phyloP scores from a whole-genome alignment of 1,284 basidiomycete genomes.

The Exobasidium cylindrosporum region DNA sequence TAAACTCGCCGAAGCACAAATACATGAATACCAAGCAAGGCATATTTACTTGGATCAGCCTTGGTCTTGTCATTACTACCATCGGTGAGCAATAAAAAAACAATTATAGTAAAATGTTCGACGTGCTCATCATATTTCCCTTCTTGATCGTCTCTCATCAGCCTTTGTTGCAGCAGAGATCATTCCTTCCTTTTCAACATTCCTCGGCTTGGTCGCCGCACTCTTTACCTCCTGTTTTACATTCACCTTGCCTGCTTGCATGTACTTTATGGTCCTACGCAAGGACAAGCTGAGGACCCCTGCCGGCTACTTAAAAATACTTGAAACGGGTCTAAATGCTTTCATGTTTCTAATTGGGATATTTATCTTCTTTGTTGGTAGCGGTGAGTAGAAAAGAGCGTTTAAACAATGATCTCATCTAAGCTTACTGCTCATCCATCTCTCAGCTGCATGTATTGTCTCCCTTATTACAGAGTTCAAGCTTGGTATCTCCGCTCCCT shows the following conservation, averaged over 20 bases:
- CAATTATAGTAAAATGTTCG: too few relatives aligned
- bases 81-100: constrained; percentile 17
- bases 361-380: constrained; percentile 2
- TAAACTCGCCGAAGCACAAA: constrained; percentile 30
- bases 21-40: constrained; percentile 43
- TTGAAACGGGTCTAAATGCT: constrained; percentile 1
- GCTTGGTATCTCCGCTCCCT: background rate
- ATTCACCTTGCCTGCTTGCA: constrained; percentile 35
- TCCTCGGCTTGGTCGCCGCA: constrained; percentile 31
- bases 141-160: background rate
- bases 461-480: background rate
- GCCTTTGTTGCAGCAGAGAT: constrained; percentile 39
- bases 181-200: constrained; percentile 35
- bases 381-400: background rate
- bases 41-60: constrained; percentile 34
- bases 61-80: constrained; percentile 21
- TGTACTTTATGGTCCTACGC: constrained; percentile 24
- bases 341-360: constrained; percentile 10
- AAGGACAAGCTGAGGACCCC: background rate
- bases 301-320: background rate
- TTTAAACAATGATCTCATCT: background rate
- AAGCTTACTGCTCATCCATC: background rate
- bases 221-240: constrained; percentile 37
- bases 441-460: background rate
- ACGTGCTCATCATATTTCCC: background rate